Conservation (phyloP, 352 stramenopile genomes). For the Phytophthora sansomeana region DNA sequence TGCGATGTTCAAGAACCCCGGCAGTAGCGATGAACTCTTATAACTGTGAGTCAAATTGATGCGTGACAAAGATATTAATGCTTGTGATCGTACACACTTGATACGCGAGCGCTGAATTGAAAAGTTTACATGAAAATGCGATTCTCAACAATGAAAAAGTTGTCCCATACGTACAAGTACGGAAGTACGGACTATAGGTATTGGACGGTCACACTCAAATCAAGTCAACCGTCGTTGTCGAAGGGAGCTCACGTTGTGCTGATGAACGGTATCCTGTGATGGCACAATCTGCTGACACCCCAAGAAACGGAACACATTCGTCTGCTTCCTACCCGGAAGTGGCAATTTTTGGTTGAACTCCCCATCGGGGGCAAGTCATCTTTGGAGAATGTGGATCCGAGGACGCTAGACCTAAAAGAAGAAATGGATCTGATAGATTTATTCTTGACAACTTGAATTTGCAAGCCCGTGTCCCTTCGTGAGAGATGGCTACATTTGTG, state of each 20-base stretch:
- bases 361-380: slow-evolving; percentile 26
- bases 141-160: not conserved
- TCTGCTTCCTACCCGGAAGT: slow-evolving; percentile 56
- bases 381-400: not conserved
- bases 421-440: not conserved
- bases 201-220: not conserved
- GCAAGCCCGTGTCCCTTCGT: slow-evolving; percentile 3
- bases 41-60: not conserved
- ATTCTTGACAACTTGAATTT: slow-evolving; percentile 26
- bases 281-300: slow-evolving; percentile 81
- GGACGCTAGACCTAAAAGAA: not conserved
- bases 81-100: too few relatives aligned
- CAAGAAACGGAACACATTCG: slow-evolving; percentile 79
- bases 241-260: slow-evolving; percentile 73
- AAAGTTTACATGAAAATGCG: too few relatives aligned
- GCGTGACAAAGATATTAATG: too few relatives aligned
- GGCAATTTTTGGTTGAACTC: slow-evolving; percentile 76
- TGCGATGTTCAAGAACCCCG: not conserved
- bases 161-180: slow-evolving; percentile 54
- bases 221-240: slow-evolving; percentile 69
- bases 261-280: slow-evolving; percentile 75
- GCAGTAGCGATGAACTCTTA: not conserved
- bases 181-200: not conserved
- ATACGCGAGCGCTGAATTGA: too few relatives aligned
- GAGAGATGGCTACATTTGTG: slow-evolving; percentile 21